phyloP scores from a whole-genome alignment of 2,329 filamentous ascomycete genomes.

The Pseudodiploospora longispora region DNA sequence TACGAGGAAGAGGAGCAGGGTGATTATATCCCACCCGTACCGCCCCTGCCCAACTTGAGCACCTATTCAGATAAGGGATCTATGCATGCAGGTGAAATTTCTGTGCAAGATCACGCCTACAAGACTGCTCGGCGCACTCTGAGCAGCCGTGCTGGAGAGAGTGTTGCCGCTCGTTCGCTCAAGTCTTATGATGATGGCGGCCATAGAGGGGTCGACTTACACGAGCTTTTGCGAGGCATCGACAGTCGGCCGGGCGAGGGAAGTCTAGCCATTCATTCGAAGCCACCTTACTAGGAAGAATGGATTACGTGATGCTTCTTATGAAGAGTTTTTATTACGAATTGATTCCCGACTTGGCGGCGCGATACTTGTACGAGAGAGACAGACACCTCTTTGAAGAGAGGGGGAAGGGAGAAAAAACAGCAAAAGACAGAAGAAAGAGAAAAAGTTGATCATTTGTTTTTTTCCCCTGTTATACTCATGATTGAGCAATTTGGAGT shows the following conservation, averaged over 20 bases:
- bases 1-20: conserved; percentile 22
- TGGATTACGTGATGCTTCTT: too few species aligned
- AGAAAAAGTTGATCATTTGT: too few species aligned
- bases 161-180: conserved; percentile 25
- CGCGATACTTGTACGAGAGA: too few species aligned
- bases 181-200: conserved; percentile 24
- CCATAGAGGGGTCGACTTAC: conserved; percentile 34
- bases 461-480: too few species aligned
- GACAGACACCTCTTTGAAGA: too few species aligned
- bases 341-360: too few species aligned
- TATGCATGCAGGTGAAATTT: conserved; percentile 18
- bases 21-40: conserved; percentile 45
- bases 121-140: conserved; percentile 28
- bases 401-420: too few species aligned
- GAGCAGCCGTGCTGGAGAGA: conserved; percentile 35
- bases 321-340: too few species aligned
- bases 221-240: conserved; percentile 42
- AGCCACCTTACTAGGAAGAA: conserved; percentile 39
- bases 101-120: conserved; percentile 28
- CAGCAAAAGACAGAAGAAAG: too few species aligned
- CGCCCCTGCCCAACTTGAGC: conserved; percentile 39
- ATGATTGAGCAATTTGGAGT: too few species aligned
- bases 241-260: conserved; percentile 40
- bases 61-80: conserved; percentile 21
- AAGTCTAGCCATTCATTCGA: conserved; percentile 36